Evolutionary conservation across 139 green algal genomes (phyloP), one percentile per base, ranked within the genome.

Genomic region (Coelastrella sp.): DNA sequence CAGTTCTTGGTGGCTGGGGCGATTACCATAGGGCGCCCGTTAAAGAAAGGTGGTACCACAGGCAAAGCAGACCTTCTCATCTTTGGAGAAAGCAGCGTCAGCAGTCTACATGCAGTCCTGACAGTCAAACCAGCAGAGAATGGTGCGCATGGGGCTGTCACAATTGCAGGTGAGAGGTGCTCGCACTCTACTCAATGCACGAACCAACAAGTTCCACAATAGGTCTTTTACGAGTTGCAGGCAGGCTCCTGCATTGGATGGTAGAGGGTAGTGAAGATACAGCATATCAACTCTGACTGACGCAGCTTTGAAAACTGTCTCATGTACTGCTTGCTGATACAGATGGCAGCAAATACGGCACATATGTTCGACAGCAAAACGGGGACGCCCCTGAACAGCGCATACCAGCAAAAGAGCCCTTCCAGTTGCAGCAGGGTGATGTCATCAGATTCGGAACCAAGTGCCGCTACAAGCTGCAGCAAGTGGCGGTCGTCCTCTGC

Each of bases 31-130:
- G 75, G 75, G 2, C 34, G 75, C 4, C 53, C 75, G 9, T 19
- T 35, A 0, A 82, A 82, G 21, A 82, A 82, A n/a, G 53, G 53
- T 38, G 35, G 51, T 1, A 71, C 51, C 1, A 71, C 53, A 30
- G 75, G 75, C 34, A 69, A 69, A 40, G 75, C 75, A 57, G 75
- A 82, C 75, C 37, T 82, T 3, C 75, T 82, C 15, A 82, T 82
- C 23, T 69, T 71, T 13, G 38, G 38, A 21, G 75, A 82, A 19
- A 37, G 53, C 34, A 71, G 51, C 32, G 75, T 82, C 7, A 71
- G 53, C 51, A 59, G 13, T 25, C 5, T 82, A 8, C 75, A 82
- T 53, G 73, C 73, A 19, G 50, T 50, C 30, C 73, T 81, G 32
- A 37, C 60, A 50, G 48, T 68, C 2, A 13, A 45, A 35, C 48